Conservation (phyloP, 176 grass and related monocot genomes). For the Cenchrus americanus region DNA sequence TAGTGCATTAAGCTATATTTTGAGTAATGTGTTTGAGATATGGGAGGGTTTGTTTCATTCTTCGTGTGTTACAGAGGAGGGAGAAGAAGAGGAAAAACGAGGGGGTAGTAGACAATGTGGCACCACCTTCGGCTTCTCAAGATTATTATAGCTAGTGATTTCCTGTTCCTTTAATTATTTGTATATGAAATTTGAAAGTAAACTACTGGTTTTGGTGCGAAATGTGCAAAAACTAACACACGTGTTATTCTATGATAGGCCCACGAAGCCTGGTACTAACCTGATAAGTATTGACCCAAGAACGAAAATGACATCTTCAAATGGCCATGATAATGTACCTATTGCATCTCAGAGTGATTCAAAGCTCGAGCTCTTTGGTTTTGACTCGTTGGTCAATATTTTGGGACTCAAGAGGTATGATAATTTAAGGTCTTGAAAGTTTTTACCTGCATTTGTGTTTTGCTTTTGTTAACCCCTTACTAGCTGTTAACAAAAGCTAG, state of each 20-base stretch:
- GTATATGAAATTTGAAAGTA: neutral
- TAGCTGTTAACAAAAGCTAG: constrained; percentile 14
- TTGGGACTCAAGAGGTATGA: constrained; percentile 90
- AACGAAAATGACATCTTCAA: constrained; percentile 54
- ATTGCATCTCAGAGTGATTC: constrained; percentile 70
- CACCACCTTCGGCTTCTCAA: neutral
- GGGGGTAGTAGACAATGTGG: neutral
- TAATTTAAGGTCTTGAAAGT: neutral
- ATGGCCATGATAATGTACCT: constrained; percentile 28
- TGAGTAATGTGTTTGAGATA: neutral
- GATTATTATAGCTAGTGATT: neutral
- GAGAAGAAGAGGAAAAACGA: no score
- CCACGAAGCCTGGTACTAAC: constrained; percentile 51
- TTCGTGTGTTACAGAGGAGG: neutral
- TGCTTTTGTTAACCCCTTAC: neutral
- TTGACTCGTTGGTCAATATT: constrained; percentile 93
- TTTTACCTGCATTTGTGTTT: neutral
- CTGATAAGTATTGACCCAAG: constrained; percentile 40
- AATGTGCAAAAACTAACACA: constrained; percentile 10
- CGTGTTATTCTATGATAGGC: constrained; percentile 35
- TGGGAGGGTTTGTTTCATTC: neutral
- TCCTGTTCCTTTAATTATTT: neutral
- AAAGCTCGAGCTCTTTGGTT: constrained; percentile 94
- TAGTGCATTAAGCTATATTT: neutral
- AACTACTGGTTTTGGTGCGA: neutral